phyloP scores from a whole-genome alignment of 805 yeast genomes.

The Cyberlindnera suaveolens region DNA sequence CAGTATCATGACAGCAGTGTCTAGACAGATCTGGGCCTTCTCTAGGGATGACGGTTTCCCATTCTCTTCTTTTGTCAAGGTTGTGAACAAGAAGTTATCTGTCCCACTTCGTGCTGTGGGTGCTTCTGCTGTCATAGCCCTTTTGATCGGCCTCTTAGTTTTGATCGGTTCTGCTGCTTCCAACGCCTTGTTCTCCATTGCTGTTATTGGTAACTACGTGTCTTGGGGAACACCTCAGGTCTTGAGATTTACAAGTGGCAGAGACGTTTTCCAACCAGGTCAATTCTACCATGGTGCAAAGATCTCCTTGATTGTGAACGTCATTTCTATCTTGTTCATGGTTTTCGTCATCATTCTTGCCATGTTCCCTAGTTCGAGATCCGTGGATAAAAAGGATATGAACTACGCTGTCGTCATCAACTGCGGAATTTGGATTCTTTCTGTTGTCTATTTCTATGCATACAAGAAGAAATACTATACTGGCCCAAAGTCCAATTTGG shows the following conservation, averaged over 20 bases:
- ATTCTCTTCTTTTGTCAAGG: slow-evolving; percentile 47
- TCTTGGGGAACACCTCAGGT: slow-evolving; percentile 37
- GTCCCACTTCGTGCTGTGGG: slow-evolving; percentile 64
- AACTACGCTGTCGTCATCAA: slow-evolving; percentile 67
- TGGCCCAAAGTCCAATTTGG: slow-evolving; percentile 43
- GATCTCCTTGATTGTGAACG: slow-evolving; percentile 38
- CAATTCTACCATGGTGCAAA: slow-evolving; percentile 55
- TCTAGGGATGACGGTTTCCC: slow-evolving; percentile 76
- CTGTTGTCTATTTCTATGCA: slow-evolving; percentile 43
- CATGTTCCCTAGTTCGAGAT: slow-evolving; percentile 50
- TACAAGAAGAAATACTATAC: slow-evolving; percentile 48
- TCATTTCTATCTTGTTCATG: slow-evolving; percentile 44
- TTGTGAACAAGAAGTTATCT: slow-evolving; percentile 47
- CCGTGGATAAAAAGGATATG: slow-evolving; percentile 42
- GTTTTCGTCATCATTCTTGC: slow-evolving; percentile 46
- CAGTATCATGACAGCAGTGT: slow-evolving; percentile 51
- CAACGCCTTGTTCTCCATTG: slow-evolving; percentile 37
- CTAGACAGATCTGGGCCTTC: slow-evolving; percentile 70
- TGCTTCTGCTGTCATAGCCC: slow-evolving; percentile 31
- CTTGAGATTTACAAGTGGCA: slow-evolving; percentile 38
- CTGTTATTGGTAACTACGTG: slow-evolving; percentile 37
- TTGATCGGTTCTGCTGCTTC: slow-evolving; percentile 38
- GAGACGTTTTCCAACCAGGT: slow-evolving; percentile 55
- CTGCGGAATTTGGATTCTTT: slow-evolving; percentile 55
- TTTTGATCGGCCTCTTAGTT: slow-evolving; percentile 34